Percentiles rank a stretch among this genome's conserved stretches.
These are phyloP conservation scores for Botrytis aclada DNA, from an alignment of 2,329 filamentous ascomycete species.

Conservation along the genomic window DNA sequence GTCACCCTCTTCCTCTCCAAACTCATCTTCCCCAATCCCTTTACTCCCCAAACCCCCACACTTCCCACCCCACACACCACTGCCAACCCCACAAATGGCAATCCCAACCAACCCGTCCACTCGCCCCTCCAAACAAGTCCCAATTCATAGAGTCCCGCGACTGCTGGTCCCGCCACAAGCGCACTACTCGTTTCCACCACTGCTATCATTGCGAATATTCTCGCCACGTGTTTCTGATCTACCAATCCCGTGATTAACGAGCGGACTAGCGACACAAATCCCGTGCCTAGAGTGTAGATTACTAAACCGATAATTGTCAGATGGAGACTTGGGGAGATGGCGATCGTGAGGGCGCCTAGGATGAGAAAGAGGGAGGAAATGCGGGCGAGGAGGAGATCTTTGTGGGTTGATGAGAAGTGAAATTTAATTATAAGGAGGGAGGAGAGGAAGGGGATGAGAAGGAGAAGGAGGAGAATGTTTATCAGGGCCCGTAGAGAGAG, in stretches of 20 bases:
- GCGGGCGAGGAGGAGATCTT: slow-evolving; percentile 33
- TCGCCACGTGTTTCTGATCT: slow-evolving; percentile 31
- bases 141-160: slow-evolving; percentile 30
- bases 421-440: slow-evolving; percentile 24
- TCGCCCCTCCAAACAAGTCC: slow-evolving; percentile 29
- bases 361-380: slow-evolving; percentile 27
- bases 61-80: neutral
- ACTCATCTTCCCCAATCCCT: neutral
- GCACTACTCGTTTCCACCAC: slow-evolving; percentile 32
- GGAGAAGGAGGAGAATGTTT: slow-evolving; percentile 31
- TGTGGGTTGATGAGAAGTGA: slow-evolving; percentile 24
- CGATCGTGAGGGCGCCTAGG: slow-evolving; percentile 28
- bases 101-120: slow-evolving; percentile 28
- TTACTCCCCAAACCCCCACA: slow-evolving; percentile 8
- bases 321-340: slow-evolving; percentile 26
- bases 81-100: slow-evolving; percentile 31
- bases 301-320: slow-evolving; percentile 29
- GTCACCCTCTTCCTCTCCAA: neutral
- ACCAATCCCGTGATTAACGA: slow-evolving; percentile 33
- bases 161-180: slow-evolving; percentile 28
- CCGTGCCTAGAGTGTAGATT: slow-evolving; percentile 32
- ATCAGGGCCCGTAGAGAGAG: slow-evolving; percentile 33
- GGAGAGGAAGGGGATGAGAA: slow-evolving; percentile 30
- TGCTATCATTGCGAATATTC: slow-evolving; percentile 32
- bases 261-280: slow-evolving; percentile 26